phyloP scores from a whole-genome alignment of 139 green algal species.

The Tetradesmus lagerheimii region DNA sequence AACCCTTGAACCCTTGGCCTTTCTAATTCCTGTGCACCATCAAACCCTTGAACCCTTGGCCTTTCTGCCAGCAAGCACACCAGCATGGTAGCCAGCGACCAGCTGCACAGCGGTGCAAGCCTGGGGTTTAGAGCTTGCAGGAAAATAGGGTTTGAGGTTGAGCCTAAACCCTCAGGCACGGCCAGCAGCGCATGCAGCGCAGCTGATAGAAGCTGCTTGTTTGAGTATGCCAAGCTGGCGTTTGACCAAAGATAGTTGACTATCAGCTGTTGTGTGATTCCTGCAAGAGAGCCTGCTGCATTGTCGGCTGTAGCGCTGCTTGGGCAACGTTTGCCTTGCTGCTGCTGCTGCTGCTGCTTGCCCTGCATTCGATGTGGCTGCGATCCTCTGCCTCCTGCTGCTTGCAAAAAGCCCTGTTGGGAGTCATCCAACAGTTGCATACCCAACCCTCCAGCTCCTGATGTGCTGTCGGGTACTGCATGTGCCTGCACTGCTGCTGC shows the following conservation, averaged over 20 bases:
- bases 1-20: background rate
- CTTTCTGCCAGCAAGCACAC: background rate
- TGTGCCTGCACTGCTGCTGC: constrained; percentile 8
- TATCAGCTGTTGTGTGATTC: background rate
- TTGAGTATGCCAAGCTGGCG: background rate
- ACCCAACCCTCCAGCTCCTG: background rate
- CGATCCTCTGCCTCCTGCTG: background rate
- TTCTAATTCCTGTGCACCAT: background rate
- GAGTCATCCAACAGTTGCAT: constrained; percentile 2
- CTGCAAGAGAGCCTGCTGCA: background rate
- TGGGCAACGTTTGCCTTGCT: background rate
- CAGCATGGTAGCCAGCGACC: constrained; percentile 21
- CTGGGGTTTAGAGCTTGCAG: background rate
- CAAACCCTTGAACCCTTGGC: background rate
- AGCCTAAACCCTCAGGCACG: background rate
- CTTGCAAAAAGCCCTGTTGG: background rate
- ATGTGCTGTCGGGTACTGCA: background rate
- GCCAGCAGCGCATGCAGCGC: background rate
- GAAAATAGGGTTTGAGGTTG: background rate
- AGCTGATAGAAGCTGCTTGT: constrained; percentile 17
- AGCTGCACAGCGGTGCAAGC: constrained; percentile 12
- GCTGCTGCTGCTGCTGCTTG: background rate
- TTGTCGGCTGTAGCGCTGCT: background rate
- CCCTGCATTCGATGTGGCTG: background rate
- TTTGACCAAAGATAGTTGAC: constrained; percentile 11